Evolutionary conservation across 345 rosid genomes (phyloP), one percentile per base, ranked within the genome.

Genomic region (Hibiscus mutabilis): DNA sequence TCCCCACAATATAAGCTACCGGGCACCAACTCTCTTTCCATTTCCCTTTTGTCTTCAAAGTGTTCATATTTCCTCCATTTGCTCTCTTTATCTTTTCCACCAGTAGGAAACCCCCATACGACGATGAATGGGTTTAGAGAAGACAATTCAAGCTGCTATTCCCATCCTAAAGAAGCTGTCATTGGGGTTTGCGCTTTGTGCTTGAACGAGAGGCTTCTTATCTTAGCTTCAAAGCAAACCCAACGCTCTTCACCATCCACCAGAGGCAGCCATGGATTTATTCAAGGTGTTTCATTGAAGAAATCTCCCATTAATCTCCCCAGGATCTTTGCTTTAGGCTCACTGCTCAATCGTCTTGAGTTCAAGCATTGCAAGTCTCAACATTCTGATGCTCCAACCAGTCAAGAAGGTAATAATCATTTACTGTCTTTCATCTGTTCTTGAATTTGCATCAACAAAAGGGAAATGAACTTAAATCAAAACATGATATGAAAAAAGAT

Each of bases 131-230:
- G 78, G 51, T 80, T 81, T 72, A 85, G 79, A 78, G 93, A 84
- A 75, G 86, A 86, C 76, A 79, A 79, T 68, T 74, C 86, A 21
- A 76, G 69, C 52, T 95, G 98, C 77, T 89, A 83, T 76, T 90
- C 86, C 81, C 99, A 95, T 77, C 97, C 96, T 33, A 85, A 80
- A 60, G 87, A 84, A 76, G 79, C 72, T 12, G 66, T 83, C 19
- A 77, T 90, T 27, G 99, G 99, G 27, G 90, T 95, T 19, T 95
- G 99, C 67, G 80, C 97, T 21, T 75, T 84, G 10, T 95, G 99
- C 82, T 66, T 95, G 67, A 86, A 86, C 51, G 97, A 95, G 78
- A 90, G 92, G 86, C 99, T 95, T 68, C 77, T 92, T 12, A 49
- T 90, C 69, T 79, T 95, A 77, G 93, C 95, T 66, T 80, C 96